Conservation (phyloP, 352 stramenopile species). For the Saprolegnia parasitica region DNA sequence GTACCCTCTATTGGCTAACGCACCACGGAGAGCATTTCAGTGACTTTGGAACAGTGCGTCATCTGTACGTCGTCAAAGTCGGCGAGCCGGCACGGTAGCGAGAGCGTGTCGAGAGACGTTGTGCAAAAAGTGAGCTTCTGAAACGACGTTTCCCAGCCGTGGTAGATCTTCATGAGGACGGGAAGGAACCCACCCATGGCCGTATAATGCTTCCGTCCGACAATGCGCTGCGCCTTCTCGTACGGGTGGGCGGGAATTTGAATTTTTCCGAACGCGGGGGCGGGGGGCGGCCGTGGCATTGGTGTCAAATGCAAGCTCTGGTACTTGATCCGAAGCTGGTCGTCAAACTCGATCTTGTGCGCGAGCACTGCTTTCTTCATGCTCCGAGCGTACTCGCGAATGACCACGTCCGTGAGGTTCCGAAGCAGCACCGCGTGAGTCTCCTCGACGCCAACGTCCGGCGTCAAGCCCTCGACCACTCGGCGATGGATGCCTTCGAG, state of each 20-base stretch:
- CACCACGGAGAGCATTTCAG: conserved; percentile 60
- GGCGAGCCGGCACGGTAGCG: conserved; percentile 63
- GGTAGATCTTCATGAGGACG: conserved; percentile 84
- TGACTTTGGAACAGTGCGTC: conserved; percentile 64
- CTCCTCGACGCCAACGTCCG: conserved; percentile 54
- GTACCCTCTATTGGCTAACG: not conserved
- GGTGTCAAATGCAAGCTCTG: conserved; percentile 57
- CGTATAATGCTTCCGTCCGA: conserved; percentile 49
- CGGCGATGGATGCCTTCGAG: conserved; percentile 81
- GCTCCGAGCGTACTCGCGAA: conserved; percentile 85
- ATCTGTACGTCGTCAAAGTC: conserved; percentile 82
- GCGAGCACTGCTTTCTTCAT: conserved; percentile 90
- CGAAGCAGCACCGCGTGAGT: conserved; percentile 61
- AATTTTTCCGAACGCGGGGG: conserved; percentile 71
- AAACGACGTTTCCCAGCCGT: conserved; percentile 88
- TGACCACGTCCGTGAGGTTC: conserved; percentile 80
- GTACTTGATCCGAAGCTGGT: conserved; percentile 66
- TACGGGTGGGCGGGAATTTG: conserved; percentile 68
- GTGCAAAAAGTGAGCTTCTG: conserved; percentile 40
- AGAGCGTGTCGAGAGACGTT: conserved; percentile 10
- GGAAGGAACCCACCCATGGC: conserved; percentile 57
- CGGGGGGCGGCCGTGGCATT: conserved; percentile 30
- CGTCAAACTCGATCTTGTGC: conserved; percentile 45
- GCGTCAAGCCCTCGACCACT: conserved; percentile 74
- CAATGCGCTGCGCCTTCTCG: conserved; percentile 44